phyloP scores from a whole-genome alignment of 1,284 basidiomycete genomes.

The Meripilus lineatus region DNA sequence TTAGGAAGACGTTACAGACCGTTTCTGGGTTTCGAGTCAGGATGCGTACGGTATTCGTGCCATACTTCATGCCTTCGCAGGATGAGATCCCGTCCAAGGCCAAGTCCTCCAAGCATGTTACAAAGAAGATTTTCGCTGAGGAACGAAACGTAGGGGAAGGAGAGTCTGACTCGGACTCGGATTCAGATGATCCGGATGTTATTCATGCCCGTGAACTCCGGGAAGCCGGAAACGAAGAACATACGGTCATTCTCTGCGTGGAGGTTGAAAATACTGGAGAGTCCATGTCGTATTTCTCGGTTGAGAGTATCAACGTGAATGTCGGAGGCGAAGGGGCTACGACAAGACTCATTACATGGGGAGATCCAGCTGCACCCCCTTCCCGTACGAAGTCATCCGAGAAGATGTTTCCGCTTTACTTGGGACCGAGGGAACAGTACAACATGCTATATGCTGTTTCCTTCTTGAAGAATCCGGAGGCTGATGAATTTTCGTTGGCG shows the following conservation, averaged over 20 bases:
- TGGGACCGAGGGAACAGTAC: conserved; percentile 72
- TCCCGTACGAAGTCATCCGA: too few species aligned
- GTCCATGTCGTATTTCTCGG: conserved; percentile 59
- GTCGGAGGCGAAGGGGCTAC: conserved; percentile 74
- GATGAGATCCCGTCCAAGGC: conserved; percentile 12
- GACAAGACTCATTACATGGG: conserved; percentile 68
- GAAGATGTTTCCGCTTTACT: conserved; percentile 64
- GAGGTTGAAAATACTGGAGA: conserved; percentile 78
- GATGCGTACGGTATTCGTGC: conserved; percentile 86
- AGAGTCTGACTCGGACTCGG: conserved; percentile 31
- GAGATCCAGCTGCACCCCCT: too few species aligned
- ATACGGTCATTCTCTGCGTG: conserved; percentile 80
- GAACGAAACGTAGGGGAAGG: conserved; percentile 31
- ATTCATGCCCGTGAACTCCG: conserved; percentile 49
- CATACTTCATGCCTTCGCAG: conserved; percentile 60
- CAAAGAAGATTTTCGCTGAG: conserved; percentile 9
- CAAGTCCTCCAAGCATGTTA: conserved; percentile 4
- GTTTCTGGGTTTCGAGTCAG: conserved; percentile 81
- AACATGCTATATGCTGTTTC: conserved; percentile 84
- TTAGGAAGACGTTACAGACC: conserved; percentile 71
- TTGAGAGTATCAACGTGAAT: conserved; percentile 67
- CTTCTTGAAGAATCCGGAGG: conserved; percentile 60
- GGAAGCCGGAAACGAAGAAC: conserved; percentile 73
- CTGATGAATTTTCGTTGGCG: conserved; percentile 40
- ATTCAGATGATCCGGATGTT: conserved; percentile 31